Evolutionary conservation across 1,284 basidiomycete genomes (phyloP), one percentile per base, ranked within the genome.

Genomic region (Bondarzewia mesenterica): DNA sequence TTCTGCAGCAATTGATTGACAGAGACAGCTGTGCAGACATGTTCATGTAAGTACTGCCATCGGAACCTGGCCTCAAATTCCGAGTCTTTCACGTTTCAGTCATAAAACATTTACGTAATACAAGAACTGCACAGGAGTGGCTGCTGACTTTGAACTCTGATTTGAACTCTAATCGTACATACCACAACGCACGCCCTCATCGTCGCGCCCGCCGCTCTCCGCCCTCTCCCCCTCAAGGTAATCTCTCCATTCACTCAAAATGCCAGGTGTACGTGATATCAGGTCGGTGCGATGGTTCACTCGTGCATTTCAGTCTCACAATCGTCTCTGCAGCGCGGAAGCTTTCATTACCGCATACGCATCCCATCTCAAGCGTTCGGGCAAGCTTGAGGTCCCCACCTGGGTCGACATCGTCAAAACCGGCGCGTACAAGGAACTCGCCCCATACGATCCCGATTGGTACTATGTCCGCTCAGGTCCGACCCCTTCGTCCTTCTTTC

Each of bases 361-460:
- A 60, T 89, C 88, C 63, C 93, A 95, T 74, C 78, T 95, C 65
- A 95, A 95, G 77, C 86, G 93, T 61, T 93, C 93, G 54, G 92
- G 93, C 70, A 95, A 95, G 78, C 87, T 96, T 63, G 95, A 99
- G 77, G 91, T 99, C 58, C 95, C 95, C 61, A 89, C 85, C 71
- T 99, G 96, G 96, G 95, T 93, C 54, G 95, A 99, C 73, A 80
- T 97, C 63, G 95, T 99, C 71, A 99, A 99, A 81, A 99, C 95
- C 53, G 96, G 93, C 66, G 74, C 89, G 55, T 95, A 80, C 82
- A 99, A 98, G 77, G 95, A 99, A 77, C 91, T 95, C 57, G 94
- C 94, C 48, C 95, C 95, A 51, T 98, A 98, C 75, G 93, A 99
- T 73, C 90, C 92, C 47, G 96, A 99, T 73, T 99, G 95, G 95